Conservation (phyloP, 495 filamentous ascomycete species). For the Parathielavia appendiculata region DNA sequence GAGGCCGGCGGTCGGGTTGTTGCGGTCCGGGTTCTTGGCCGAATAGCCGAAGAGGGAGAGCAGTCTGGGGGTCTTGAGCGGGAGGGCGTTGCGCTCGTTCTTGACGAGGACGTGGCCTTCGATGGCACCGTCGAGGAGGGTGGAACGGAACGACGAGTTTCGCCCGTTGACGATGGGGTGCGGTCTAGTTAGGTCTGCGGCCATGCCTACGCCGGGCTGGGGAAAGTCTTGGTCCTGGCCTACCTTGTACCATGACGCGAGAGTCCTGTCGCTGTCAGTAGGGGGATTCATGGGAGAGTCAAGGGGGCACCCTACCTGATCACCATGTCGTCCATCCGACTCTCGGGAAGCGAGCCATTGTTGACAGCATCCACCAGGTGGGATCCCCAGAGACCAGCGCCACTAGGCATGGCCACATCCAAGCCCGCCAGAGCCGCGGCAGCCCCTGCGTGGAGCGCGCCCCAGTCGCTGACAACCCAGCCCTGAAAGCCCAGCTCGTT, state of each 20-base stretch:
- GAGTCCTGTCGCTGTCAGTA: constrained; percentile 40
- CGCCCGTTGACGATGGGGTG: constrained; percentile 49
- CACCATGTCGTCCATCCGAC: constrained; percentile 51
- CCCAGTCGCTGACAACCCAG: constrained; percentile 63
- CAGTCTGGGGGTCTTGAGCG: constrained; percentile 46
- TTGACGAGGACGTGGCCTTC: constrained; percentile 61
- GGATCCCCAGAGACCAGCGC: constrained; percentile 36
- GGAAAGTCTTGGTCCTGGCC: constrained; percentile 52
- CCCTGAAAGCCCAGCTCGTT: constrained; percentile 57
- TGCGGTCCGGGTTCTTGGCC: constrained; percentile 41
- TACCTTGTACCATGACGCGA: constrained; percentile 54
- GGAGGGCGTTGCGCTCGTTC: constrained; percentile 52
- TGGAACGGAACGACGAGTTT: constrained; percentile 37
- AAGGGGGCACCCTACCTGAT: constrained; percentile 30
- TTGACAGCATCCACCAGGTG: constrained; percentile 42
- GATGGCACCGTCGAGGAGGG: constrained; percentile 43
- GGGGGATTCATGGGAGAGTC: neutral
- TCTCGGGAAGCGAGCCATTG: constrained; percentile 46
- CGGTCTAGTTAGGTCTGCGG: constrained; percentile 48
- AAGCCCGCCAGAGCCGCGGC: constrained; percentile 51
- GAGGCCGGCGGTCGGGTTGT: constrained; percentile 30
- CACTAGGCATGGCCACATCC: constrained; percentile 58
- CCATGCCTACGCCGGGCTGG: constrained; percentile 40
- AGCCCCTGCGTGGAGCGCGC: constrained; percentile 53
- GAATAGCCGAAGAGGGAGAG: constrained; percentile 51